Conservation (phyloP, 169 alveolate genomes). For the Perkinsus olseni region DNA sequence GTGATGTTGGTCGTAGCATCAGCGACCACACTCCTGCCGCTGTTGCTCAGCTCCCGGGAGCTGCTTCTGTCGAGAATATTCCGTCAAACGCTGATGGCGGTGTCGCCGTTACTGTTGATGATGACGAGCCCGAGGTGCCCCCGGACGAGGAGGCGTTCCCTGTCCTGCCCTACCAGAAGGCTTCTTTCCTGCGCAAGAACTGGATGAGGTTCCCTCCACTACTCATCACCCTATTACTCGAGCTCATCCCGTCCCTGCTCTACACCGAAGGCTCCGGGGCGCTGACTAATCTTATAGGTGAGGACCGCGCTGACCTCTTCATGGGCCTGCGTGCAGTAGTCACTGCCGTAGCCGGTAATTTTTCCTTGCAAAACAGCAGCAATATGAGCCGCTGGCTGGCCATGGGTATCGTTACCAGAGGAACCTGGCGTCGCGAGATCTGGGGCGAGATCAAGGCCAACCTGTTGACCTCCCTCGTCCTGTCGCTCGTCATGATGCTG, state of each 20-base stretch:
- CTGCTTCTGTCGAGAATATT: no score
- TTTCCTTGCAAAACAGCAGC: background rate
- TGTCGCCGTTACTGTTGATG: background rate
- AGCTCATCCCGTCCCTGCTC: background rate
- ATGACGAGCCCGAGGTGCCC: background rate
- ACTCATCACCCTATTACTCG: background rate
- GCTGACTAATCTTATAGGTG: background rate
- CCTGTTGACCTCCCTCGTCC: background rate
- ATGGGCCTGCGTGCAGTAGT: background rate
- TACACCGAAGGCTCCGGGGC: background rate
- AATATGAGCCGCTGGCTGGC: background rate
- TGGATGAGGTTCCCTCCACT: background rate
- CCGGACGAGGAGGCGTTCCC: background rate
- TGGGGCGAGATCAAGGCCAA: background rate
- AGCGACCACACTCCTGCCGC: no score
- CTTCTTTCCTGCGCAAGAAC: background rate
- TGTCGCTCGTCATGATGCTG: background rate
- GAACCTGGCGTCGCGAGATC: background rate
- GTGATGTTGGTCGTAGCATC: no score
- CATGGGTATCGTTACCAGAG: background rate
- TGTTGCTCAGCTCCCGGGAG: no score
- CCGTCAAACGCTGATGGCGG: no score
- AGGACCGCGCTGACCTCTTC: background rate
- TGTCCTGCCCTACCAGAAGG: background rate
- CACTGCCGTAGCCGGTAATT: background rate